Evolutionary conservation across 768 basidiomycete species (phyloP), one percentile per base, ranked within the genome.

Genomic region (Psilocybe tampanensis): DNA sequence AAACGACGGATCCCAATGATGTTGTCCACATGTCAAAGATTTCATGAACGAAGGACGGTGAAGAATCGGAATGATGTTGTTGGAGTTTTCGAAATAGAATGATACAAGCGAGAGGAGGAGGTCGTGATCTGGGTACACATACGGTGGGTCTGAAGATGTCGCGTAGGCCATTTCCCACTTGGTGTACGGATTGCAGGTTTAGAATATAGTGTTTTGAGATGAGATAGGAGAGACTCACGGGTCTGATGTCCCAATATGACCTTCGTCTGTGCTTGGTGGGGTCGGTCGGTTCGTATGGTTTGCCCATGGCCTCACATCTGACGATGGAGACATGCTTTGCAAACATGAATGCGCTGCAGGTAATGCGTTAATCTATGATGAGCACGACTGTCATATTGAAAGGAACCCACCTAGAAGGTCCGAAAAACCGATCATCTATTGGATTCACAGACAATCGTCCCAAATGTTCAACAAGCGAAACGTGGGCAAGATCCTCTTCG

Each of bases 31-130:
- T 1, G 59, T 63, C 19, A 88, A 62, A 11, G 76, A 73, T 19
- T 74, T 71, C 42, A 86, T 79, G 61, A 95, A 92, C 4, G 83
- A 82, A 0, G 85, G 86, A 2, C 85, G 80, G 63, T 94, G 92
- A 3, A 96, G 75, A 3, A 95, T 75, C 0, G 92, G 91, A 0
- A 82, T 63, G 52, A 80, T 73, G n/a, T 77, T 54, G 65, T 93
- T 89, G 56, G 78, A 52, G 34, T 80, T 60, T 1, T 60, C 59
- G 67, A 95, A 96, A 64, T 88, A 94, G 24, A 84, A 70, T 32
- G 86, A 78, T 36, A 92, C 70, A 32, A 95, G 77, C 0, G 61
- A 41, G 5, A 58, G 44, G 15, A 81, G 73, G 44, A 94, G 78
- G 47, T 82, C 83, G 1, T 68, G 54, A 2, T 80, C 75, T 0